phyloP scores from a whole-genome alignment of 192 early-diverging fungal genomes.

The Gamsiella multidivaricata region DNA sequence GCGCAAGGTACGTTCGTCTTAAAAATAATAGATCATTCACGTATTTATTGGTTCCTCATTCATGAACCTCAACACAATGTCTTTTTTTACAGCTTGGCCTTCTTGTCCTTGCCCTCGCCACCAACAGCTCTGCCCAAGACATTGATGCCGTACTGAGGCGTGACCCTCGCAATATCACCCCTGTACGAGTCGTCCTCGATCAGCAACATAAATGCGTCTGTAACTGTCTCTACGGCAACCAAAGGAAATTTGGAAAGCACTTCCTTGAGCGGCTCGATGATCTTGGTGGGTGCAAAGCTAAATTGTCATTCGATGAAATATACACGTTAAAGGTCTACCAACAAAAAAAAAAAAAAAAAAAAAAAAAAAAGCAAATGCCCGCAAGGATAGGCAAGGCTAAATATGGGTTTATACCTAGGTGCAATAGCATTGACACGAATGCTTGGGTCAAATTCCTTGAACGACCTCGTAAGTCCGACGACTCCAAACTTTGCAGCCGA shows the following conservation, averaged over 20 bases:
- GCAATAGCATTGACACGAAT: conserved; percentile 76
- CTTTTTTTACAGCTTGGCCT: conserved; percentile 30
- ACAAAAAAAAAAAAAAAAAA: not conserved
- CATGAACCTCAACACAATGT: not conserved
- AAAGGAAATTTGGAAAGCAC: conserved; percentile 37
- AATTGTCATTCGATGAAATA: no score
- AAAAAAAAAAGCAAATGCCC: not conserved
- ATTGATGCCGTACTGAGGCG: conserved; percentile 29
- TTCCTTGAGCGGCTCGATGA: conserved; percentile 57
- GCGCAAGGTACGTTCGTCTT: no score
- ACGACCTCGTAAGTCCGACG: conserved; percentile 69
- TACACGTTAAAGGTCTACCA: no score
- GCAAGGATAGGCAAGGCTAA: not conserved
- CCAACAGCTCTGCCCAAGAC: conserved; percentile 20
- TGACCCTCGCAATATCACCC: conserved; percentile 58
- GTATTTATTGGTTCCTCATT: no score
- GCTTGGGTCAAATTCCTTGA: conserved; percentile 50
- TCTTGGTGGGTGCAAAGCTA: conserved; percentile 62
- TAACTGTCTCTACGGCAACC: conserved; percentile 59
- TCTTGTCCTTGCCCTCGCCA: conserved; percentile 18
- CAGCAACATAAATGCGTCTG: conserved; percentile 66
- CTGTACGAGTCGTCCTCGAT: conserved; percentile 67
- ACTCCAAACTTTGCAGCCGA: conserved; percentile 82
- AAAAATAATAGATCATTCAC: no score
- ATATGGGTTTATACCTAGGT: conserved; percentile 45